Conservation (phyloP, 495 filamentous ascomycete species). For the Venustampulla echinocandica region DNA sequence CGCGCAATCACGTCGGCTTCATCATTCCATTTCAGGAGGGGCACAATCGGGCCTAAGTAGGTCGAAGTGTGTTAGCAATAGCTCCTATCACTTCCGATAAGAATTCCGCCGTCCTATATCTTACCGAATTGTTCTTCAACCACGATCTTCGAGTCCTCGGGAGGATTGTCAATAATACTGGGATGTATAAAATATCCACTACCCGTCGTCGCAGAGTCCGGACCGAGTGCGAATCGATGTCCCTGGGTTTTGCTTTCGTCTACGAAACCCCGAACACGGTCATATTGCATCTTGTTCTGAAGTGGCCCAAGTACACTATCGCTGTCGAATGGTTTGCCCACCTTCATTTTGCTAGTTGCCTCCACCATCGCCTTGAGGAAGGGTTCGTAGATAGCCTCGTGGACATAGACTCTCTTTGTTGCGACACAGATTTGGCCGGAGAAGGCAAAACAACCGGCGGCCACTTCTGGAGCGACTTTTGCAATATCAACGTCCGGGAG, state of each 20-base stretch:
- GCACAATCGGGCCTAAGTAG: conserved; percentile 43
- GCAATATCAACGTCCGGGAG: conserved; percentile 40
- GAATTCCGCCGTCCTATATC: too few species aligned
- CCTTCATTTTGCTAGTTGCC: conserved; percentile 35
- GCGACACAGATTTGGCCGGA: conserved; percentile 31
- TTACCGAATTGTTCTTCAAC: conserved; percentile 41
- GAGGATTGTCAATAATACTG: conserved; percentile 51
- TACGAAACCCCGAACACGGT: conserved; percentile 31
- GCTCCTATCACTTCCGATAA: too few species aligned
- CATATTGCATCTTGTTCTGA: conserved; percentile 46
- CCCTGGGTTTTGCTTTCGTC: conserved; percentile 19
- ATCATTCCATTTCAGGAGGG: conserved; percentile 38
- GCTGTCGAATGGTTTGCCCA: conserved; percentile 30
- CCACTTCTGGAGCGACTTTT: conserved; percentile 17
- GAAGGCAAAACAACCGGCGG: conserved; percentile 40
- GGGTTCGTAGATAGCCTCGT: conserved; percentile 45
- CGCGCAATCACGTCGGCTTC: conserved; percentile 42
- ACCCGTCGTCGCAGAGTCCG: conserved; percentile 1
- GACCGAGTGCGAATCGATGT: conserved; percentile 15
- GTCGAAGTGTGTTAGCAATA: too few species aligned
- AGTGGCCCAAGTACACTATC: conserved; percentile 38
- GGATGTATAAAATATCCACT: conserved; percentile 43
- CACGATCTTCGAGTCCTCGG: conserved; percentile 40
- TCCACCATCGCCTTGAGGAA: conserved; percentile 42
- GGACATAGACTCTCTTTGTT: conserved; percentile 44